Evolutionary conservation across 257 asterid genomes (phyloP), one percentile per base, ranked within the genome.

Genomic region (Ilex aquifolium): DNA sequence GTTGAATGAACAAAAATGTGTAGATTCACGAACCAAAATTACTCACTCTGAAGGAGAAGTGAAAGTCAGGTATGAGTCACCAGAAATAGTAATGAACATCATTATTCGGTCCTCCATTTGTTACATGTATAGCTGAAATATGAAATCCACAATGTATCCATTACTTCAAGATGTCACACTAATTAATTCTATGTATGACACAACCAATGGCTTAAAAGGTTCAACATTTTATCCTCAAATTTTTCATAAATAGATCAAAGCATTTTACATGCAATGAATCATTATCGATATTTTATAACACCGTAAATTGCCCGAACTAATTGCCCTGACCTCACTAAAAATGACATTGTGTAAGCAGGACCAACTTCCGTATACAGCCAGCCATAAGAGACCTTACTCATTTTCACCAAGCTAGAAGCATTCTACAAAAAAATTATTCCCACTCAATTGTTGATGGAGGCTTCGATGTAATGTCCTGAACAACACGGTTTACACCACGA

Each of bases 381-480:
- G 10, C 5, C 5, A 6, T 49, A 49, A 49, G 4, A 49, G 17
- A 49, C 17, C 40, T 50, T 32, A 30, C 58, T 14, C 8, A 14
- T 2, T 14, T 49, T 42, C 42, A 54, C 21, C 32, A 50, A 57
- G 27, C 27, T 21, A 21, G 17, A 40, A 21, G 49, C 36, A 31
- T 10, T 39, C 13, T 1, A 56, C 31, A 3, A 56, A 21, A 48
- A 56, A 10, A 49, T 68, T 75, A 93, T 75, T 93, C 97, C 97
- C 99, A 93, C 76, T 93, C 99, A 60, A 93, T 93, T 7, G 99
- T 93, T 6, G 99, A 86, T 12, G 99, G 97, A 74, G 99, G 99
- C 79, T 93, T 93, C n/a, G 97, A 90, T 6, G 97, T 93, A 55
- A 93, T 82, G 70, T 93, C 99, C 31, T 85, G 89, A 72, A 93